Conservation (phyloP, 306 rosid species). For the Canavalia gladiata region DNA sequence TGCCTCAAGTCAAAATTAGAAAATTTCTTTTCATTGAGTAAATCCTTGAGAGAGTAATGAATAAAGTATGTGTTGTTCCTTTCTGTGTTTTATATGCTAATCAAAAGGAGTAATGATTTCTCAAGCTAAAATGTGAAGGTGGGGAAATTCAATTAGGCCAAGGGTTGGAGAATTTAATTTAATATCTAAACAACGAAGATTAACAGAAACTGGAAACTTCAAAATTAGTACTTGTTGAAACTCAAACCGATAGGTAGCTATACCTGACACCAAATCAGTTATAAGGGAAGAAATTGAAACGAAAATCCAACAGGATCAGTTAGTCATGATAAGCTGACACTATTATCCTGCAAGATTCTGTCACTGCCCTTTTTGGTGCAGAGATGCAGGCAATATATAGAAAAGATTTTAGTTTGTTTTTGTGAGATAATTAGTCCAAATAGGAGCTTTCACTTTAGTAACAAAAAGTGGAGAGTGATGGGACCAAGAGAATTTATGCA, state of each 20-base stretch:
- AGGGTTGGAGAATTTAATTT: constrained; percentile 49
- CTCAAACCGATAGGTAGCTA: constrained; percentile 30
- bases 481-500: constrained; percentile 53
- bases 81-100: constrained; percentile 32
- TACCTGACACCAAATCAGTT: constrained; percentile 27
- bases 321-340: constrained; percentile 40
- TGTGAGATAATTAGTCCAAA: constrained; percentile 38
- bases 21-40: not conserved
- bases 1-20: constrained; percentile 10
- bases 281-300: constrained; percentile 34
- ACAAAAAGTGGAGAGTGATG: constrained; percentile 48
- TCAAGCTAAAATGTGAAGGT: constrained; percentile 47
- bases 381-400: constrained; percentile 49
- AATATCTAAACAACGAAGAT: constrained; percentile 51
- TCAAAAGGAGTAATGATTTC: constrained; percentile 54
- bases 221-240: constrained; percentile 37
- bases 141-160: constrained; percentile 62
- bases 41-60: constrained; percentile 30
- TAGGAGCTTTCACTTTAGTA: constrained; percentile 45
- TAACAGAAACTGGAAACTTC: constrained; percentile 19
- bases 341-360: constrained; percentile 46
- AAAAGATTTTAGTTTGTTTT: constrained; percentile 31
- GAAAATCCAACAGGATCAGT: constrained; percentile 10
- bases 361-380: constrained; percentile 51
- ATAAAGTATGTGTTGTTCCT: constrained; percentile 1